These are phyloP conservation scores for Russula olivacea DNA, from an alignment of 768 basidiomycete genomes.

Conservation along the genomic window DNA sequence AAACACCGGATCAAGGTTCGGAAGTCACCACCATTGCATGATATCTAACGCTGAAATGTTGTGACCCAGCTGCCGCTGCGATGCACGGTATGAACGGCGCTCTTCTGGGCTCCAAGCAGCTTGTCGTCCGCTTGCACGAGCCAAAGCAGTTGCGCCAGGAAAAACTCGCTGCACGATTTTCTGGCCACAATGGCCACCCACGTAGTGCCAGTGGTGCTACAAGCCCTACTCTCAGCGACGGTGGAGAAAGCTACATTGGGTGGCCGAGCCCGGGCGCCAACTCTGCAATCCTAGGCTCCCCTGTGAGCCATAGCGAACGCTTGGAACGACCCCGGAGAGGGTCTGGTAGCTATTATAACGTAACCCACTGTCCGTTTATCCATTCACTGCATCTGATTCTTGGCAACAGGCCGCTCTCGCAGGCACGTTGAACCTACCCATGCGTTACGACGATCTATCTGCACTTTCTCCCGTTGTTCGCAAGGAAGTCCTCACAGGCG, in stretches of 20 bases:
- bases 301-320: slow-evolving; percentile 48
- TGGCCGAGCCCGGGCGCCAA: slow-evolving; percentile 70
- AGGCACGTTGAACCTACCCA: slow-evolving; percentile 73
- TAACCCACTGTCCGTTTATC: slow-evolving; percentile 34
- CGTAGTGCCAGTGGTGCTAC: slow-evolving; percentile 78
- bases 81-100: slow-evolving; percentile 78
- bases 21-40: neutral
- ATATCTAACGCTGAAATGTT: slow-evolving; percentile 7
- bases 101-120: slow-evolving; percentile 63
- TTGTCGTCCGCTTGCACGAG: slow-evolving; percentile 85
- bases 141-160: slow-evolving; percentile 89
- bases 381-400: slow-evolving; percentile 5
- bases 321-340: slow-evolving; percentile 64
- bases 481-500: slow-evolving; percentile 79
- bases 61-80: slow-evolving; percentile 55
- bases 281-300: slow-evolving; percentile 49
- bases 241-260: slow-evolving; percentile 65
- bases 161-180: slow-evolving; percentile 79
- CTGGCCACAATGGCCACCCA: slow-evolving; percentile 69
- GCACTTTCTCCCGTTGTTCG: slow-evolving; percentile 81
- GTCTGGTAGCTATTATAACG: slow-evolving; percentile 84
- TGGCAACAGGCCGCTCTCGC: slow-evolving; percentile 65
- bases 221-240: slow-evolving; percentile 77
- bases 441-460: slow-evolving; percentile 83
- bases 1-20: slow-evolving; percentile 73